phyloP scores from a whole-genome alignment of 768 basidiomycete species.

The Pseudohyphozyma bogoriensis region DNA sequence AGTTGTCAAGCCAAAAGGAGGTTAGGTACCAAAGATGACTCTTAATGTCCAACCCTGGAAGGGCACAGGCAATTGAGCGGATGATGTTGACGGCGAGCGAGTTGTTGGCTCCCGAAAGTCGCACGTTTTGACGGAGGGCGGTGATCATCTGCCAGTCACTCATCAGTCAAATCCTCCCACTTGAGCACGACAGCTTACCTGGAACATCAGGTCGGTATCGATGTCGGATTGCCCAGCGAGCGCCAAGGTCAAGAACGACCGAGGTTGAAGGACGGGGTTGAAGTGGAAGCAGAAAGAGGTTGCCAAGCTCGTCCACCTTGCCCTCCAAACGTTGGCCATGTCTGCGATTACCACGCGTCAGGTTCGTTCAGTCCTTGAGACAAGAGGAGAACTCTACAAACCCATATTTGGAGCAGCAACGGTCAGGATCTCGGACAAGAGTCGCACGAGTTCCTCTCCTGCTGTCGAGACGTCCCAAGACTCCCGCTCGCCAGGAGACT shows the following conservation, averaged over 20 bases:
- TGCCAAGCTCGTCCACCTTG: conserved; percentile 84
- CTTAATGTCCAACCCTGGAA: too few relatives aligned
- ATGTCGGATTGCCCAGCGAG: conserved; percentile 73
- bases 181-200: background rate
- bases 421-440: conserved; percentile 57
- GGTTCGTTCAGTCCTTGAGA: too few relatives aligned
- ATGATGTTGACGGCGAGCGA: conserved; percentile 75
- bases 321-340: conserved; percentile 76
- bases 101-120: too few relatives aligned
- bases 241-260: conserved; percentile 61
- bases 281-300: conserved; percentile 83
- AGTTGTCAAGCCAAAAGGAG: too few relatives aligned
- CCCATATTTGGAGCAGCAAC: conserved; percentile 59
- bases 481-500: background rate
- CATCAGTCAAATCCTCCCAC: too few relatives aligned
- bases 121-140: too few relatives aligned
- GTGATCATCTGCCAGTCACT: too few relatives aligned
- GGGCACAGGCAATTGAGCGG: conserved; percentile 66
- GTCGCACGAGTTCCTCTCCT: conserved; percentile 44
- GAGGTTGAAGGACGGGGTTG: conserved; percentile 74
- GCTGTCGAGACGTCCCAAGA: background rate
- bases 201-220: conserved; percentile 80
- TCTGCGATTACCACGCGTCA: conserved; percentile 40
- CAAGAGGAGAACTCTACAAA: conserved; percentile 39
- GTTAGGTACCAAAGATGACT: too few relatives aligned